Percentiles rank a stretch among this genome's conserved stretches.
phyloP scores from a whole-genome alignment of 73 alveolate genomes.

The Tetrahymena malaccensis region DNA sequence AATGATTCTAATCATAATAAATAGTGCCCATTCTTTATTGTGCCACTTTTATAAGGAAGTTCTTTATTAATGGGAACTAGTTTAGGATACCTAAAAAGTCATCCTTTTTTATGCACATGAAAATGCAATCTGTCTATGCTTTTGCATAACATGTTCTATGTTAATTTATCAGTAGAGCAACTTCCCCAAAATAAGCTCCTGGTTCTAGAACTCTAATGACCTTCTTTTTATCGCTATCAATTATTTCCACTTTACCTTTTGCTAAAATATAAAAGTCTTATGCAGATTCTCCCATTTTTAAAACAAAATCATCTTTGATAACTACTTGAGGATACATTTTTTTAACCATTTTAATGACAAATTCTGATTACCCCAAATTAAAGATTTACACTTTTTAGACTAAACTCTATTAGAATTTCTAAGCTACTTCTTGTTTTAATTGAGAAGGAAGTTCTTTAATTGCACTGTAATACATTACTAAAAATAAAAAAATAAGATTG shows the following conservation, averaged over 20 bases:
- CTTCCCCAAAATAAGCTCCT: constrained; percentile 61
- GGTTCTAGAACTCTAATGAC: constrained; percentile 38
- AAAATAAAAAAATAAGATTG: no score
- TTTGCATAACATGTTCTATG: constrained; percentile 38
- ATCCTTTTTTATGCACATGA: constrained; percentile 16
- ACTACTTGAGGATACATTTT: constrained; percentile 33
- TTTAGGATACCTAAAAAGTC: constrained; percentile 11
- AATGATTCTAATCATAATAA: constrained; percentile 1
- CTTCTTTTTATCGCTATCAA: constrained; percentile 40
- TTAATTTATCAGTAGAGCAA: constrained; percentile 40
- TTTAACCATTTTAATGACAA: constrained; percentile 28
- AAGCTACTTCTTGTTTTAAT: constrained; percentile 37
- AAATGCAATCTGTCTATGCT: constrained; percentile 38
- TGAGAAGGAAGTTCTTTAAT: constrained; percentile 45
- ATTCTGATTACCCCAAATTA: constrained; percentile 40
- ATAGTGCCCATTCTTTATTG: constrained; percentile 27
- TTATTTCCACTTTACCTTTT: constrained; percentile 27
- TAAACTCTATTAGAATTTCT: constrained; percentile 24
- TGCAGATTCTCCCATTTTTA: constrained; percentile 41
- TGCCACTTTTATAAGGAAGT: constrained; percentile 42
- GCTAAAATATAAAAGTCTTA: constrained; percentile 41
- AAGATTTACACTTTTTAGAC: constrained; percentile 44
- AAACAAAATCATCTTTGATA: constrained; percentile 14
- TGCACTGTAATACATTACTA: background rate
- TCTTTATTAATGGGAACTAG: constrained; percentile 25